Percentiles rank a stretch among this genome's conserved stretches.
These are phyloP conservation scores for Coemansia sp. DNA, from an alignment of 371 early-diverging fungal genomes.

Conservation along the genomic window DNA sequence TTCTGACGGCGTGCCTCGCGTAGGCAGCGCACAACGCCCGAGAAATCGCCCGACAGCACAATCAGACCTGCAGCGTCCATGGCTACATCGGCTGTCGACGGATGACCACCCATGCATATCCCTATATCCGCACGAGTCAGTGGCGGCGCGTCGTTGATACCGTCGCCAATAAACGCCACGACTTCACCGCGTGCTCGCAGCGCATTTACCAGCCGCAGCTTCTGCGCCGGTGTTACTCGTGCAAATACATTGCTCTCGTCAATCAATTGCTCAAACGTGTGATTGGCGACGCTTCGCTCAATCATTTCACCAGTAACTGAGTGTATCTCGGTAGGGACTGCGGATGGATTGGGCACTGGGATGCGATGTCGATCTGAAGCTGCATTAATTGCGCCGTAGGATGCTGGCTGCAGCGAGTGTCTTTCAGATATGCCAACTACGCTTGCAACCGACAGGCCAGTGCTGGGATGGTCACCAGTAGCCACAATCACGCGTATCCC, in stretches of 20 bases:
- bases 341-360: not conserved
- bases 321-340: constrained; percentile 20
- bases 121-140: constrained; percentile 50
- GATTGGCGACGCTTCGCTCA: constrained; percentile 19
- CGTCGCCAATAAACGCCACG: constrained; percentile 67
- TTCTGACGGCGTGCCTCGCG: constrained; percentile 25
- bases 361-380: not conserved
- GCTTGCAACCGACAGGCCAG: constrained; percentile 44
- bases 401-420: constrained; percentile 7
- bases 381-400: not conserved
- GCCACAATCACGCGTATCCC: constrained; percentile 52
- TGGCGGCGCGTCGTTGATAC: constrained; percentile 72
- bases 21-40: constrained; percentile 27
- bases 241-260: constrained; percentile 60
- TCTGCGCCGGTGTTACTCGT: constrained; percentile 64
- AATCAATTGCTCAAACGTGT: constrained; percentile 26
- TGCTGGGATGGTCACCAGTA: constrained; percentile 52
- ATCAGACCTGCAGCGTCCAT: constrained; percentile 40
- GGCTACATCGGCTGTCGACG: constrained; percentile 42
- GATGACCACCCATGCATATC: constrained; percentile 44
- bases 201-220: constrained; percentile 63
- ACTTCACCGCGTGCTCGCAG: constrained; percentile 56
- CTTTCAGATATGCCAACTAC: constrained; percentile 37
- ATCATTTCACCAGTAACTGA: constrained; percentile 43
- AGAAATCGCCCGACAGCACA: constrained; percentile 33